Evolutionary conservation across 169 alveolate genomes (phyloP).

Genomic region (Plasmodium vivax): DNA sequence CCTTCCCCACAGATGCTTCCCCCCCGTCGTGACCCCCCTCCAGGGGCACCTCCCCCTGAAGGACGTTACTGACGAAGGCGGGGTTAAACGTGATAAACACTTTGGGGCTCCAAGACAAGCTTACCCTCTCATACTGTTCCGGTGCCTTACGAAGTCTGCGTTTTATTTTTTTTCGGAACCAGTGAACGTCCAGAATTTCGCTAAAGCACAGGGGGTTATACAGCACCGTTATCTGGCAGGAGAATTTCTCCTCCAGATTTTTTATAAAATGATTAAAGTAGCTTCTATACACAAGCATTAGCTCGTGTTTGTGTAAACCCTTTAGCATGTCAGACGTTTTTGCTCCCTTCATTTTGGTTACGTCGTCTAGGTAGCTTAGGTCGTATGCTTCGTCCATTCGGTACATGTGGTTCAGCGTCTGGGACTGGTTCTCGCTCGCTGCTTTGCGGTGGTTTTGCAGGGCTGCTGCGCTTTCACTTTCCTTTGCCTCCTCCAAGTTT

Average conservation of each 20-base stretch:
- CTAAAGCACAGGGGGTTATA: slow-evolving; percentile 51
- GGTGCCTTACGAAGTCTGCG: not conserved
- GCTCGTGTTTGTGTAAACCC: not conserved
- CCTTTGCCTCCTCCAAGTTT: not conserved
- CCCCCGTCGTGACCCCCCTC: too few species aligned
- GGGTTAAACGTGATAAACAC: slow-evolving; percentile 38
- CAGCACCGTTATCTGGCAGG: slow-evolving; percentile 15
- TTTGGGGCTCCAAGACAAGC: slow-evolving; percentile 36
- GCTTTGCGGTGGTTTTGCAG: not conserved
- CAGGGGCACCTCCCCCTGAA: not conserved
- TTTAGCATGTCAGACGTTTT: not conserved
- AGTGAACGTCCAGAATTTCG: not conserved
- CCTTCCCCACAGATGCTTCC: not conserved
- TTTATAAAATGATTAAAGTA: slow-evolving; percentile 11
- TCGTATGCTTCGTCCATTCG: slow-evolving; percentile 14
- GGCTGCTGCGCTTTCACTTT: not conserved
- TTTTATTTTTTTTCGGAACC: slow-evolving; percentile 27
- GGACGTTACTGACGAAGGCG: not conserved
- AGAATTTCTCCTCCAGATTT: slow-evolving; percentile 19
- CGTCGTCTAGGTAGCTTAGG: not conserved
- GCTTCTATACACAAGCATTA: slow-evolving; percentile 10
- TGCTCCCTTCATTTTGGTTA: not conserved
- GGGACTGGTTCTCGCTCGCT: not conserved
- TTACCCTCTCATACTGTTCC: not conserved
- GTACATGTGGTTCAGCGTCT: not conserved